Conservation (phyloP, 2,329 filamentous ascomycete genomes). For the Sphaceloma murrayae region DNA sequence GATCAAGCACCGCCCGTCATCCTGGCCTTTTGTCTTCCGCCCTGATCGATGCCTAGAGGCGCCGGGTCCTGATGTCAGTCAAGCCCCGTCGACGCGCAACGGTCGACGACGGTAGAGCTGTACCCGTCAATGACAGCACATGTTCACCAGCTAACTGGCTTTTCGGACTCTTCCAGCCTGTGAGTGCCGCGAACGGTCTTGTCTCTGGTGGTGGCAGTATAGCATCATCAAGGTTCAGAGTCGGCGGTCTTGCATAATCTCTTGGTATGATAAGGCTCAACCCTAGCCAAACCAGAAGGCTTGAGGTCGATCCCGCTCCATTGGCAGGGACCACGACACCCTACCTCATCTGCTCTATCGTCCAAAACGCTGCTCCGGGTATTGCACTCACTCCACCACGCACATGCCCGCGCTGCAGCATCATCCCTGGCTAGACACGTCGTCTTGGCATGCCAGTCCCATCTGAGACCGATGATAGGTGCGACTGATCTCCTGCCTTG, state of each 20-base stretch:
- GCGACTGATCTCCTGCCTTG: background rate
- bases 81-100: too few relatives aligned
- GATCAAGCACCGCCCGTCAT: slow-evolving; percentile 2
- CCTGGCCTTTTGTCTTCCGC: background rate
- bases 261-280: background rate
- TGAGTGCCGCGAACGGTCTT: background rate
- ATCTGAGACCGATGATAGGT: background rate
- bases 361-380: background rate
- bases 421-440: background rate
- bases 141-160: too few relatives aligned
- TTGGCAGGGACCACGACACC: background rate
- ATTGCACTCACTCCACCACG: background rate
- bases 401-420: background rate
- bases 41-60: slow-evolving; percentile 8
- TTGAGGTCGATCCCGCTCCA: background rate
- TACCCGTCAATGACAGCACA: too few relatives aligned
- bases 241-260: background rate
- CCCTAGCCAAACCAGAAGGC: background rate
- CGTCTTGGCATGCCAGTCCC: background rate
- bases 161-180: too few relatives aligned
- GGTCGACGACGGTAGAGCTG: too few relatives aligned
- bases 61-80: slow-evolving; percentile 1
- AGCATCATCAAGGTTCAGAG: background rate
- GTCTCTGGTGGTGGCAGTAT: background rate
- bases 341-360: background rate